Percentiles rank a stretch among this genome's conserved stretches.
Conservation (phyloP, 2,329 filamentous ascomycete species). For the Emergomyces orientalis region DNA sequence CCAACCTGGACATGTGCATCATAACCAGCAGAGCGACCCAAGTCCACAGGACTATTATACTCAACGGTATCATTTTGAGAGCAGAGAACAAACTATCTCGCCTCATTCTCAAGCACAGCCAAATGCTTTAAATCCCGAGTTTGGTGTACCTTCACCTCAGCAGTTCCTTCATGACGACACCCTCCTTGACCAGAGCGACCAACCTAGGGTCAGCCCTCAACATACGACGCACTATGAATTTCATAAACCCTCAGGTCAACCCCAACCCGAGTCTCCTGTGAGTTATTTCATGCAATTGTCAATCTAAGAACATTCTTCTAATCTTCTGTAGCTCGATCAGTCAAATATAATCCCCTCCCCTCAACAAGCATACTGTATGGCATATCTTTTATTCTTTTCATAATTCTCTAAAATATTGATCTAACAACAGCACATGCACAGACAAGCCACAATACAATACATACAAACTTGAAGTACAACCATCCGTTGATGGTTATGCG, state of each 20-base stretch:
- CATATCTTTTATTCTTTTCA: neutral
- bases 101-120: neutral
- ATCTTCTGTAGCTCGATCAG: conserved; percentile 3
- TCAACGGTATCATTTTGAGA: neutral
- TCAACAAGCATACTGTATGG: neutral
- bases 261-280: conserved; percentile 11
- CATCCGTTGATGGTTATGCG: neutral
- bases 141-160: neutral
- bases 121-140: neutral
- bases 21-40: neutral
- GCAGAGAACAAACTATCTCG: neutral
- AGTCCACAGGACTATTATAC: neutral
- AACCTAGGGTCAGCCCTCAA: neutral
- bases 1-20: conserved; percentile 3
- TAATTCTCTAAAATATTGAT: neutral
- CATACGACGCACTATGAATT: conserved; percentile 5
- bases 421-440: neutral
- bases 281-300: neutral
- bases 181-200: neutral
- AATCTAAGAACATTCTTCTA: neutral
- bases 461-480: neutral
- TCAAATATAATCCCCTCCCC: neutral
- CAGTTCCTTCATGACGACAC: neutral
- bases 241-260: conserved; percentile 6
- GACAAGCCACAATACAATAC: neutral